A percentile compares a stretch with the other conserved stretches of the same genome.
phyloP scores from a whole-genome alignment of 192 early-diverging fungal genomes.

The Coemansia reversa region DNA sequence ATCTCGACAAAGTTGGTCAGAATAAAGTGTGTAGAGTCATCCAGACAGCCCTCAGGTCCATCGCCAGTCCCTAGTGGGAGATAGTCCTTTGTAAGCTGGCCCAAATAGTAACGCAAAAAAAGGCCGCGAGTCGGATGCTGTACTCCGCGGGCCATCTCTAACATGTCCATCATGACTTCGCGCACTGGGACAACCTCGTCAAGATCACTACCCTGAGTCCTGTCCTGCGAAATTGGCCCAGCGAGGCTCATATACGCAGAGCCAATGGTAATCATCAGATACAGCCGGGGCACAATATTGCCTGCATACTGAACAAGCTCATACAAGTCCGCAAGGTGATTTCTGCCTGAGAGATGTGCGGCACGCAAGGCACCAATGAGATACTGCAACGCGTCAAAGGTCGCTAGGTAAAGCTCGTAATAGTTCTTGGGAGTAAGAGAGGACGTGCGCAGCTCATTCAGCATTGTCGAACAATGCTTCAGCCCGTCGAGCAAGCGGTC shows the following conservation, averaged over 20 bases:
- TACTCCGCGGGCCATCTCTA: conserved; percentile 98
- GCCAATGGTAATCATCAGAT: conserved; percentile 99
- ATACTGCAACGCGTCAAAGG: conserved; percentile 96
- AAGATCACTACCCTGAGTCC: conserved; percentile 11
- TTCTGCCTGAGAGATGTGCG: conserved; percentile 78
- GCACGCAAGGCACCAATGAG: conserved; percentile 89
- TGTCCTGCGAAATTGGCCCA: conserved; percentile 7
- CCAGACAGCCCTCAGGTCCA: conserved; percentile 72
- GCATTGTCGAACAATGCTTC: conserved; percentile 98
- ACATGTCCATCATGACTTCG: conserved; percentile 98
- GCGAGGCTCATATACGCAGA: conserved; percentile 92
- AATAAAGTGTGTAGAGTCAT: conserved; percentile 94
- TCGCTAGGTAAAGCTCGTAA: conserved; percentile 99
- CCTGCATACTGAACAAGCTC: conserved; percentile 98
- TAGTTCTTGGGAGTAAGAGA: conserved; percentile 96
- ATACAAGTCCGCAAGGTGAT: conserved; percentile 91
- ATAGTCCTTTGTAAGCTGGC: conserved; percentile 92
- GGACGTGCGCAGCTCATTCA: conserved; percentile 93
- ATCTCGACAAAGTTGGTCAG: conserved; percentile 98
- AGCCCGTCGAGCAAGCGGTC: conserved; percentile 94
- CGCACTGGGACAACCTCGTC: conserved; percentile 82
- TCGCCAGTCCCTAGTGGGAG: conserved; percentile 69
- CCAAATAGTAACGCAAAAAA: conserved; percentile 94
- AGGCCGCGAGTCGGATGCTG: conserved; percentile 98
- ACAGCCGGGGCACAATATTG: conserved; percentile 97